Percentiles rank a stretch among this genome's conserved stretches.
These are phyloP conservation scores for Phaffia tasmanica DNA, from an alignment of 768 basidiomycete species.

Conservation along the genomic window DNA sequence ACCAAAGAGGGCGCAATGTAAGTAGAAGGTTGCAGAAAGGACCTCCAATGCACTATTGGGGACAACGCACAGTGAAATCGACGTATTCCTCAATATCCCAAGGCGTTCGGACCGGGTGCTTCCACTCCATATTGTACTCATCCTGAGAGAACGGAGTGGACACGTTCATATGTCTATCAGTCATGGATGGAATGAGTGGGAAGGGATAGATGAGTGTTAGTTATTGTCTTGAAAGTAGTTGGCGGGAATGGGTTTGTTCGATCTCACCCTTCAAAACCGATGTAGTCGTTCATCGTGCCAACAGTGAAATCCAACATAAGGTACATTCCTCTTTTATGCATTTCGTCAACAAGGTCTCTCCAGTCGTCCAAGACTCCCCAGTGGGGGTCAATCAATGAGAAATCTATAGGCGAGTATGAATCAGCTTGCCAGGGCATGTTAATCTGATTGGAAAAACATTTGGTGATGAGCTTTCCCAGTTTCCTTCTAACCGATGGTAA, in stretches of 20 bases:
- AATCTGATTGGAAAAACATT: neutral
- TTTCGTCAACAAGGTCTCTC: slow-evolving; percentile 58
- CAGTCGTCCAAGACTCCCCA: slow-evolving; percentile 78
- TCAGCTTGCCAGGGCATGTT: slow-evolving; percentile 27
- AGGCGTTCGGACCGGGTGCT: slow-evolving; percentile 59
- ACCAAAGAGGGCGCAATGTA: neutral
- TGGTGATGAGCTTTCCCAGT: neutral
- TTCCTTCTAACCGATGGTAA: neutral
- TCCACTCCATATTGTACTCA: slow-evolving; percentile 66
- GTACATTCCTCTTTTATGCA: slow-evolving; percentile 78
- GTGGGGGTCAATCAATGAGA: slow-evolving; percentile 80
- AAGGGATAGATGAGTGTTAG: neutral
- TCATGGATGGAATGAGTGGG: no score
- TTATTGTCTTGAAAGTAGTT: neutral
- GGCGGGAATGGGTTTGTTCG: neutral
- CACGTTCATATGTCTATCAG: slow-evolving; percentile 56
- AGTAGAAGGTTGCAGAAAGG: neutral
- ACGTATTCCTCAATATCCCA: slow-evolving; percentile 78
- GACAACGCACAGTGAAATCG: slow-evolving; percentile 49
- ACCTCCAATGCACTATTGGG: neutral
- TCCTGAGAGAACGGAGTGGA: slow-evolving; percentile 67
- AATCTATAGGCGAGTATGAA: slow-evolving; percentile 77
- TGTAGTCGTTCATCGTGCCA: slow-evolving; percentile 77
- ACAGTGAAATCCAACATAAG: slow-evolving; percentile 89
- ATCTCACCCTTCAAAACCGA: slow-evolving; percentile 73